These are phyloP conservation scores for Boletus subcaerulescens DNA, from an alignment of 768 basidiomycete species.

Conservation along the genomic window DNA sequence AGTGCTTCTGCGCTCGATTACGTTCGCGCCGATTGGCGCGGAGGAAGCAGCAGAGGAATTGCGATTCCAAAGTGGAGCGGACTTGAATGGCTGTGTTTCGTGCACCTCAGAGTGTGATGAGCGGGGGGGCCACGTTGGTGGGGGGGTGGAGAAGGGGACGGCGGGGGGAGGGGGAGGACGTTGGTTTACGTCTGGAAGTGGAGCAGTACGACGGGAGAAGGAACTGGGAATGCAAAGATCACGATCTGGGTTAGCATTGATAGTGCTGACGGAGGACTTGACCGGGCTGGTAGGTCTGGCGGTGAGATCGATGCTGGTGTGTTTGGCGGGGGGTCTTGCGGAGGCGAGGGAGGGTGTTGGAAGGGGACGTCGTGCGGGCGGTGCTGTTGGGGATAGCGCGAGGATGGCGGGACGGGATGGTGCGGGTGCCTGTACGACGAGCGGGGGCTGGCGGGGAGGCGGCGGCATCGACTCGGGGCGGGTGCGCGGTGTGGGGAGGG, in stretches of 20 bases:
- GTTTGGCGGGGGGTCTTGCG: constrained; percentile 10
- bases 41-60: constrained; percentile 26
- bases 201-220: constrained; percentile 21
- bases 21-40: constrained; percentile 4
- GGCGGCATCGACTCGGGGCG: constrained; percentile 29
- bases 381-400: constrained; percentile 16
- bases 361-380: constrained; percentile 21
- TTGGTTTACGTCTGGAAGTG: constrained; percentile 6
- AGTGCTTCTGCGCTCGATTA: constrained; percentile 27
- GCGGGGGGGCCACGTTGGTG: constrained; percentile 12
- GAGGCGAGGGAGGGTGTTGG: constrained; percentile 13
- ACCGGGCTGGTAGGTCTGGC: constrained; percentile 18
- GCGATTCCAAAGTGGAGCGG: constrained; percentile 46
- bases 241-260: constrained; percentile 10
- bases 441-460: constrained; percentile 12
- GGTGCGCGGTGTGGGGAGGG: constrained; percentile 28
- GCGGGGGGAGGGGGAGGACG: neutral
- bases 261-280: constrained; percentile 9
- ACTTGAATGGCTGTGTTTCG: constrained; percentile 23
- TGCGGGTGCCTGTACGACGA: constrained; percentile 29
- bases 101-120: constrained; percentile 1
- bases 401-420: constrained; percentile 32
- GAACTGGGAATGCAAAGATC: constrained; percentile 25
- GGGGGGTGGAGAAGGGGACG: constrained; percentile 4
- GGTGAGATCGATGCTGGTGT: constrained; percentile 25